Conservation (phyloP, 2,329 filamentous ascomycete species). For the Coleophoma cylindrospora region DNA sequence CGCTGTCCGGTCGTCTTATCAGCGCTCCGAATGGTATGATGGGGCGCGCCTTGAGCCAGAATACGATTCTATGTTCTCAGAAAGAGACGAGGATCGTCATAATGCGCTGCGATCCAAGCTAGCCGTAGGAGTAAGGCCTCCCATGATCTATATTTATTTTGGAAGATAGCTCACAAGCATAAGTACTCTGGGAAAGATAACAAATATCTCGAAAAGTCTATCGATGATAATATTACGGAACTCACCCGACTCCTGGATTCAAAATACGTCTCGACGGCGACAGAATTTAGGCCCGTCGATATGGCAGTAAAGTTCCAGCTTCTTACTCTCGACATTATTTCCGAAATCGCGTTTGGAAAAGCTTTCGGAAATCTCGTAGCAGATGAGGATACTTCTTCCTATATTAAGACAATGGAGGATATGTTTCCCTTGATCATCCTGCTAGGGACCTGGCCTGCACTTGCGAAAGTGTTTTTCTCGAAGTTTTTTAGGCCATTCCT, state of each 20-base stretch:
- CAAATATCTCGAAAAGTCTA: conserved; percentile 31
- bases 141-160: background rate
- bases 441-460: too few species aligned
- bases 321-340: conserved; percentile 48
- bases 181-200: conserved; percentile 47
- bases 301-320: conserved; percentile 44
- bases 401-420: conserved; percentile 32
- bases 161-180: background rate
- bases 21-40: conserved; percentile 2
- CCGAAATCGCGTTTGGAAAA: conserved; percentile 43
- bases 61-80: background rate
- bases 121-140: background rate
- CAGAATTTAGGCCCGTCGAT: conserved; percentile 34
- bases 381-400: conserved; percentile 42
- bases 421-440: too few species aligned
- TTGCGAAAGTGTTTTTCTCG: too few species aligned
- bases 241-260: conserved; percentile 39
- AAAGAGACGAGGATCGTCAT: conserved; percentile 1
- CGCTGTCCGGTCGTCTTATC: conserved; percentile 5
- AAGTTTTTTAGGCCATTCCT: too few species aligned
- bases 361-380: conserved; percentile 41
- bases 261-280: conserved; percentile 38
- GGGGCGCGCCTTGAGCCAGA: background rate
- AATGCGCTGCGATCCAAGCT: background rate
- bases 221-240: conserved; percentile 32